phyloP scores from a whole-genome alignment of 2,329 filamentous ascomycete genomes.

The Pseudophaeomoniella oleicola region DNA sequence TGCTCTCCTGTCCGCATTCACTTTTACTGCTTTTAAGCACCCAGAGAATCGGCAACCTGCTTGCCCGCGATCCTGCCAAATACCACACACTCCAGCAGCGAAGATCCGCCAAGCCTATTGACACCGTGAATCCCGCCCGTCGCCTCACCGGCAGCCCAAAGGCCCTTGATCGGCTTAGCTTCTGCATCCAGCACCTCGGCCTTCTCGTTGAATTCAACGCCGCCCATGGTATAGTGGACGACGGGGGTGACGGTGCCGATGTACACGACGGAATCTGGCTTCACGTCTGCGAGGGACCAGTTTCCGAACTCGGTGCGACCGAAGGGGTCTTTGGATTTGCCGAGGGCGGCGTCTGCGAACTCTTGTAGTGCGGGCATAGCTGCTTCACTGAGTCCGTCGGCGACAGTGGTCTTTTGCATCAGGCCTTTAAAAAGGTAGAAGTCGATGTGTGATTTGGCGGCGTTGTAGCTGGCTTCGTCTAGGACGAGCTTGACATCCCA shows the following conservation, averaged over 20 bases:
- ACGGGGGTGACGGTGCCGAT: slow-evolving; percentile 48
- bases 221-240: slow-evolving; percentile 54
- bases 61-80: slow-evolving; percentile 45
- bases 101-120: slow-evolving; percentile 47
- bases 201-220: slow-evolving; percentile 40
- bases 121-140: slow-evolving; percentile 51
- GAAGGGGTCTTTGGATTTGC: slow-evolving; percentile 27
- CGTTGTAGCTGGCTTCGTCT: slow-evolving; percentile 42
- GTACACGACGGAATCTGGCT: slow-evolving; percentile 38
- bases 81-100: slow-evolving; percentile 48
- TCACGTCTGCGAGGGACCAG: slow-evolving; percentile 37
- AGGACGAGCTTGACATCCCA: slow-evolving; percentile 46
- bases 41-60: slow-evolving; percentile 24
- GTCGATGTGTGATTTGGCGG: slow-evolving; percentile 39
- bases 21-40: too few relatives aligned
- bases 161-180: slow-evolving; percentile 33
- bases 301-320: slow-evolving; percentile 38
- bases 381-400: slow-evolving; percentile 26
- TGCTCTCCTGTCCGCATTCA: too few relatives aligned
- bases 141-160: slow-evolving; percentile 51
- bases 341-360: slow-evolving; percentile 33
- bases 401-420: slow-evolving; percentile 40
- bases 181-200: slow-evolving; percentile 34
- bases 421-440: slow-evolving; percentile 52
- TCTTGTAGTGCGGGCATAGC: slow-evolving; percentile 30